phyloP scores from a whole-genome alignment of 1,139 yeast species.

The Taphrina deformans region DNA sequence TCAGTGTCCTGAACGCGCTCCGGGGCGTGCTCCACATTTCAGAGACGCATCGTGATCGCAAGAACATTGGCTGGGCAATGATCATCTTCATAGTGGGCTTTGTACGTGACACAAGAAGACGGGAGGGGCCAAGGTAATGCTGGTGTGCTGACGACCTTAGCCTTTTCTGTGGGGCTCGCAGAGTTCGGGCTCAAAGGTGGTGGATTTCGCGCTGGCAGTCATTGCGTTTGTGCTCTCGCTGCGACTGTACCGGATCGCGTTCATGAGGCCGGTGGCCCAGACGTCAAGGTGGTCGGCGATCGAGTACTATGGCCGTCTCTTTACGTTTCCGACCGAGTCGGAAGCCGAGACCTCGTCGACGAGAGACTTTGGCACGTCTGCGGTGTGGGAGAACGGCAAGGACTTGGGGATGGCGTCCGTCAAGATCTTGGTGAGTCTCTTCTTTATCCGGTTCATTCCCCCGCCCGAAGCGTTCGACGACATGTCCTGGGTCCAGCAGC shows the following conservation, averaged over 20 bases:
- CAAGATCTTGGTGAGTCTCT: constrained; percentile 14
- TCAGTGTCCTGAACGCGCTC: constrained; percentile 13
- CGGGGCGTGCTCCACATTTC: constrained; percentile 6
- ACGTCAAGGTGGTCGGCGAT: constrained; percentile 16
- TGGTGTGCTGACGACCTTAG: neutral
- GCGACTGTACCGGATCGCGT: constrained; percentile 13
- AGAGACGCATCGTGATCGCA: neutral
- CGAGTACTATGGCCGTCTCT: constrained; percentile 7
- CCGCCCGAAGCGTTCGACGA: constrained; percentile 16
- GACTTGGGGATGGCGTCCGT: constrained; percentile 7
- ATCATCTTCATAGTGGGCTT: constrained; percentile 9
- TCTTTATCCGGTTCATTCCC: constrained; percentile 19
- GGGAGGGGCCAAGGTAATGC: neutral
- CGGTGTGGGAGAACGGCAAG: constrained; percentile 7
- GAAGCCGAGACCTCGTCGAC: constrained; percentile 12
- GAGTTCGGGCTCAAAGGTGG: constrained; percentile 22
- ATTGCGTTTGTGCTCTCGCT: constrained; percentile 20
- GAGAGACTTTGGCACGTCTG: constrained; percentile 1
- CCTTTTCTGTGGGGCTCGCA: constrained; percentile 23
- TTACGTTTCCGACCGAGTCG: constrained; percentile 12
- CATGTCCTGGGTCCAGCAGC: constrained; percentile 10
- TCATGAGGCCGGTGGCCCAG: constrained; percentile 10
- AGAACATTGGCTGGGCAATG: constrained; percentile 6
- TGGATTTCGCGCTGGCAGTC: constrained; percentile 18
- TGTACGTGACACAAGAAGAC: neutral